A percentile compares a stretch with the other conserved stretches of the same genome.
phyloP scores from a whole-genome alignment of 176 grass and related monocot genomes.

The Aegilops speltoides region DNA sequence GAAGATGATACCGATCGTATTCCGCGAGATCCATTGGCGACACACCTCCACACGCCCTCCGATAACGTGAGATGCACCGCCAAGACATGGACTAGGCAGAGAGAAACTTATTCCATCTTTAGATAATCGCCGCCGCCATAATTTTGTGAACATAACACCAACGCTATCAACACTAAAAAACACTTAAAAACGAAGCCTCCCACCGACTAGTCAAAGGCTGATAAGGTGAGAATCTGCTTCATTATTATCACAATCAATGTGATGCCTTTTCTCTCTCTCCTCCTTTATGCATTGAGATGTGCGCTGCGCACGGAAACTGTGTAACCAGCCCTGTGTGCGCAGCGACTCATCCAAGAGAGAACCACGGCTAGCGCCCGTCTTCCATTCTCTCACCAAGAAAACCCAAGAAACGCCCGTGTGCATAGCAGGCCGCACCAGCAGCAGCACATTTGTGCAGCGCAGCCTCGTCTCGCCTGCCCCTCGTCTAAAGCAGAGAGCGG shows the following conservation, averaged over 20 bases:
- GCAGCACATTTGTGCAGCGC: neutral
- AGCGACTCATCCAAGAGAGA: neutral
- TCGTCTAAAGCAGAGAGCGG: neutral
- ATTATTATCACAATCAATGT: neutral
- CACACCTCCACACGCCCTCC: no score
- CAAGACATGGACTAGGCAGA: no score
- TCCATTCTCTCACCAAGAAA: neutral
- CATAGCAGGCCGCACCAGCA: neutral
- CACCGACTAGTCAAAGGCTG: no score
- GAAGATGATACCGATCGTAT: no score
- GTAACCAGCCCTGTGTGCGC: neutral
- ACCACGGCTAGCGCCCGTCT: neutral
- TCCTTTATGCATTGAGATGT: neutral
- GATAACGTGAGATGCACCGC: no score
- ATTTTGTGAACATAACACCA: no score
- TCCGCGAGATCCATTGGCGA: no score
- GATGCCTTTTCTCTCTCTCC: neutral
- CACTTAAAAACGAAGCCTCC: no score
- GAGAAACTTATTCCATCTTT: no score
- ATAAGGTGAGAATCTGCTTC: fast-evolving
- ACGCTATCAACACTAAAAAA: no score
- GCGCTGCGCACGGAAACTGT: neutral
- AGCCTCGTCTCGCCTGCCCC: neutral
- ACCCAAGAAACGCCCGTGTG: neutral
- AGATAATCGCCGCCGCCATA: no score